phyloP scores from a whole-genome alignment of 345 rosid genomes.

The Cardamine resedifolia region DNA sequence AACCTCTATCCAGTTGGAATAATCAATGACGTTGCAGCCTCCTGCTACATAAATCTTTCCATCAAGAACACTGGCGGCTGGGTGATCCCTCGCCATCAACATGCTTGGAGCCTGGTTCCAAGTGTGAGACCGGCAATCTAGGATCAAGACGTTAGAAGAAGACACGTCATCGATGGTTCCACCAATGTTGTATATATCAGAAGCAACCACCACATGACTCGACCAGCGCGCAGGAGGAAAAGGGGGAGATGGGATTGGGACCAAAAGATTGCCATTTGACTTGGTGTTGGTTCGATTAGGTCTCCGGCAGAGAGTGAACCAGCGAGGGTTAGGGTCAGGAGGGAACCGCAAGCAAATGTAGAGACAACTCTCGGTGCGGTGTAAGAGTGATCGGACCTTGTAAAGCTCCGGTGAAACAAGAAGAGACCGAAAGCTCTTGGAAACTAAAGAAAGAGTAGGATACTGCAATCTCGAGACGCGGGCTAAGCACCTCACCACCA shows the following conservation, averaged over 20 bases:
- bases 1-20: conserved; percentile 59
- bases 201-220: conserved; percentile 47
- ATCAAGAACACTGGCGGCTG: conserved; percentile 49
- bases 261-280: background rate
- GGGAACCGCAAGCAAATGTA: background rate
- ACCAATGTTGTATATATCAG: conserved; percentile 52
- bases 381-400: conserved; percentile 40
- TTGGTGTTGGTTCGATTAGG: background rate
- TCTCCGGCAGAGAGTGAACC: background rate
- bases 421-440: conserved; percentile 48
- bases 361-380: conserved; percentile 25
- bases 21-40: conserved; percentile 24
- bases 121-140: conserved; percentile 59
- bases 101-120: conserved; percentile 54
- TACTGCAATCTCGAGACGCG: conserved; percentile 51
- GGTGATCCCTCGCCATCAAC: conserved; percentile 46
- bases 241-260: conserved; percentile 9
- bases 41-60: conserved; percentile 62
- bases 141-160: conserved; percentile 54
- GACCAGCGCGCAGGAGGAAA: conserved; percentile 40
- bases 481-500: background rate
- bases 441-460: conserved; percentile 56
- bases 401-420: conserved; percentile 53
- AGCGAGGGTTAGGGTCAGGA: background rate
- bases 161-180: conserved; percentile 52